A percentile compares a stretch with the other conserved stretches of the same genome.
Evolutionary conservation across 768 basidiomycete genomes (phyloP).

Genomic region (Holtermannia corniformis): DNA sequence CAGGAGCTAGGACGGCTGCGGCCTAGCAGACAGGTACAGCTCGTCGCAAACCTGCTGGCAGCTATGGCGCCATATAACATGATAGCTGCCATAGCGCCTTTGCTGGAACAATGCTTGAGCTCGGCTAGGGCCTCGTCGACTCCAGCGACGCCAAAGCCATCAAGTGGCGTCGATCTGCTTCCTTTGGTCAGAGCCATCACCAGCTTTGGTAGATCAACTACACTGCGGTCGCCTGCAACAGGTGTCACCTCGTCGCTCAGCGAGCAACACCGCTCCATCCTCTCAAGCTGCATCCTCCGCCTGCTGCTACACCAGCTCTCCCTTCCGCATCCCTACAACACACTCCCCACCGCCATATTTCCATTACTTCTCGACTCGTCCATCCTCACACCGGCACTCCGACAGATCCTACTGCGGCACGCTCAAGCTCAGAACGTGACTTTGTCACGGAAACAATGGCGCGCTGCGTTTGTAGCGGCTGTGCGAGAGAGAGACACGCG

Average conservation of each 20-base stretch:
- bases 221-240: background rate
- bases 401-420: background rate
- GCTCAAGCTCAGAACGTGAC: background rate
- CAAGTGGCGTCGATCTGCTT: no score
- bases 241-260: background rate
- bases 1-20: background rate
- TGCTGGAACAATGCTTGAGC: no score
- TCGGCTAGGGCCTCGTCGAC: no score
- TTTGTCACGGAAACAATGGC: background rate
- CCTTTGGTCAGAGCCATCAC: background rate
- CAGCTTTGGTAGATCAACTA: background rate
- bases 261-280: background rate
- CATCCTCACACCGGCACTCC: background rate
- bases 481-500: background rate
- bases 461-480: background rate
- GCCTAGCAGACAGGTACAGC: background rate
- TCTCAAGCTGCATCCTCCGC: background rate
- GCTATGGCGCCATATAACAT: no score
- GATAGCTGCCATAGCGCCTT: no score
- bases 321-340: background rate
- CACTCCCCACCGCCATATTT: background rate
- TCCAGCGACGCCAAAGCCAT: no score
- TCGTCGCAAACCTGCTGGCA: no score
- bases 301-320: background rate
- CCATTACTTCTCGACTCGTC: background rate